Evolutionary conservation across 306 rosid species (phyloP), one percentile per base, ranked within the genome.

Genomic region (Prinsepia uniflora): DNA sequence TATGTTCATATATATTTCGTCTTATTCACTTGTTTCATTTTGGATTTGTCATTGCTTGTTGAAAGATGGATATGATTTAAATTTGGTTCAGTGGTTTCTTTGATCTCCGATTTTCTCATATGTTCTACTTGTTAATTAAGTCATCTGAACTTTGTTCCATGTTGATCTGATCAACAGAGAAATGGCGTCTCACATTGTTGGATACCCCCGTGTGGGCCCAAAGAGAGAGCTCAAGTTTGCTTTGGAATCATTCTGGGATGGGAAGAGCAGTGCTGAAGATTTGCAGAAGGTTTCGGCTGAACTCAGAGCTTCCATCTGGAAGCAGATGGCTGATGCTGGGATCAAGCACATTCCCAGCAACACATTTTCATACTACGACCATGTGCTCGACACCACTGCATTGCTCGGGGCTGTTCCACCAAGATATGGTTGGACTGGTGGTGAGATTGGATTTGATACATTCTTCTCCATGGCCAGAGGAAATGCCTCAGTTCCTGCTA

Each of bases 391-490:
- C 76, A 79, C 96, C 65, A 92, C 96, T 3, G 89, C 98, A 11
- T 42, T 87, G 77, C 85, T 92, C 4, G 98, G 98, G 0, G 98
- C 98, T 8, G 98, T 92, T 58, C 98, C 98, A 4, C 80, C 92
- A 2, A 84, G 98, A 78, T 92, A 92, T 2, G 90, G 91, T 6
- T 92, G 90, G 90, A 84, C 82, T 10, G 90, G 94, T 13, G 98
- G 98, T 0, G 98, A 92, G 84, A 89, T 92, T 61, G 96, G 86
- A 18, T 92, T 87, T 6, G 89, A 82, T 54, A 90, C 89, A 18
- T 92, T 82, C 81, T 92, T 92, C 83, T 89, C 98, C 34, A 92
- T 92, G 98, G 97, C 97, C 63, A 92, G 97, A 71, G 97, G 97
- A 73, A 92, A 92, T 67, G 96, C 97, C 70, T 70, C 96, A 44